Base-by-base conservation (phyloP, 768 basidiomycete species). In the Tricholoma terreum region DNA sequence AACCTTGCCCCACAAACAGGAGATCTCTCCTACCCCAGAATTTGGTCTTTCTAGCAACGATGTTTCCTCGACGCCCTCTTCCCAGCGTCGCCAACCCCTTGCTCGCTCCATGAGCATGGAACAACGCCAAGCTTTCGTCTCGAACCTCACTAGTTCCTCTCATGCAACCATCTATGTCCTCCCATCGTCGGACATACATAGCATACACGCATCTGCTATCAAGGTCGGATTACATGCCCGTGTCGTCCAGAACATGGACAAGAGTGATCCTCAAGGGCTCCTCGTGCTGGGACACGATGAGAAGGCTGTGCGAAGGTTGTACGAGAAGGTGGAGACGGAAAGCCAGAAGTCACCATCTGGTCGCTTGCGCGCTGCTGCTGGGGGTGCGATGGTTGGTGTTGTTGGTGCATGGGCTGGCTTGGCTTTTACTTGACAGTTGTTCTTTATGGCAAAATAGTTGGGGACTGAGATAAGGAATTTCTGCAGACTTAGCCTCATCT, bases 331-430 rank as follows among this genome's bases (percentile, higher is more conserved):
- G 30, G 70, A 72, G 56, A 63, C 52, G 14, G 71, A 71, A 52
- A 71, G 65, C 22, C 59, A 59, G 53, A 69, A 69, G 56, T 57
- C 64, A 3, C 24, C 34, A 52, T 50, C 57, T 21, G 36, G 63
- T 35, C 36, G 52, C 51, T 60, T 80, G 14, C 75, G 71, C 48
- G 77, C 77, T 45, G 80, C 76, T 50, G 84, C 84, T 58, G 79
- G 82, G 15, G 83, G 80, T 46, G 82, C 78, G n/a, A 74, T 85
- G 15, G 77, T 85, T 17, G 85, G 85, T 38, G 84, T 81, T 38
- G 81, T 84, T 6, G 83, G 83, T 40, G 76, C 83, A 50, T 84
- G 78, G 75, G 81, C 81, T 17, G 82, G 83, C 14, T 74, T 86
- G 52, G 85, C 85, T 31, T 75, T 79, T 69, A 62, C 82, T 59